A percentile compares a stretch with the other conserved stretches of the same genome.
Evolutionary conservation across 176 grass and related monocot genomes (phyloP).

Genomic region (Stipa capillata): DNA sequence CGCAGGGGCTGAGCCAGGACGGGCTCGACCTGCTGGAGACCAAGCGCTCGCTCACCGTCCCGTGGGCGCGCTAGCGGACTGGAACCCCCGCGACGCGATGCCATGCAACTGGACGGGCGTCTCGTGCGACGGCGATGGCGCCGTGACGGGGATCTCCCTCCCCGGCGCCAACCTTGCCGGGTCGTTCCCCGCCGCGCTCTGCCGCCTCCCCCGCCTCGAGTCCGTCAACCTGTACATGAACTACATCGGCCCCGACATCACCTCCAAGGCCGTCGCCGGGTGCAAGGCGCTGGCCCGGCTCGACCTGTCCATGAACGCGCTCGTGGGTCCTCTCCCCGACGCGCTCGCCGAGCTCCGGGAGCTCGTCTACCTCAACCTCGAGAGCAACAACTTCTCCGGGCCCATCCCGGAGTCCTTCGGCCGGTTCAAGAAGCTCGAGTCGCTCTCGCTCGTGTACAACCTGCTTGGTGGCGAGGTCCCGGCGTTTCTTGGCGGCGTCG

Average conservation of each 20-base stretch:
- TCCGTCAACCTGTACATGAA: constrained; percentile 39
- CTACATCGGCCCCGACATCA: constrained; percentile 65
- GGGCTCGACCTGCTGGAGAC: constrained; percentile 45
- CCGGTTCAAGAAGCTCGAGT: constrained; percentile 37
- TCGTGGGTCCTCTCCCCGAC: constrained; percentile 65
- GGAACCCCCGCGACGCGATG: constrained; percentile 36
- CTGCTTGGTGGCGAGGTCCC: constrained; percentile 60
- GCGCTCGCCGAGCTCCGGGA: constrained; percentile 45
- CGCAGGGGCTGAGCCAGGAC: constrained; percentile 37
- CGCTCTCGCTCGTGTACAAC: constrained; percentile 56
- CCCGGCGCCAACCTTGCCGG: constrained; percentile 16
- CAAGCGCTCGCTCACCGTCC: constrained; percentile 43
- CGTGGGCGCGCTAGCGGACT: constrained; percentile 10
- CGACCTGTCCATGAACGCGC: constrained; percentile 52
- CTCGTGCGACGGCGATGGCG: neutral
- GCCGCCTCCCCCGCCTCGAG: constrained; percentile 45
- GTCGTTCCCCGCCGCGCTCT: constrained; percentile 64
- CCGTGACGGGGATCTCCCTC: constrained; percentile 33
- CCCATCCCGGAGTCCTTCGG: constrained; percentile 57
- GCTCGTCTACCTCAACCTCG: constrained; percentile 46
- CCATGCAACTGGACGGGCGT: constrained; percentile 76
- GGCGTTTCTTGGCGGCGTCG: constrained; percentile 35
- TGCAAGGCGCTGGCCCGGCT: constrained; percentile 37
- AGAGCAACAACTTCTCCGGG: constrained; percentile 72
- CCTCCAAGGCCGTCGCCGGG: neutral